These are phyloP conservation scores for Pseudopediastrum boryanum DNA, from an alignment of 139 green algal genomes.

Conservation along the genomic window DNA sequence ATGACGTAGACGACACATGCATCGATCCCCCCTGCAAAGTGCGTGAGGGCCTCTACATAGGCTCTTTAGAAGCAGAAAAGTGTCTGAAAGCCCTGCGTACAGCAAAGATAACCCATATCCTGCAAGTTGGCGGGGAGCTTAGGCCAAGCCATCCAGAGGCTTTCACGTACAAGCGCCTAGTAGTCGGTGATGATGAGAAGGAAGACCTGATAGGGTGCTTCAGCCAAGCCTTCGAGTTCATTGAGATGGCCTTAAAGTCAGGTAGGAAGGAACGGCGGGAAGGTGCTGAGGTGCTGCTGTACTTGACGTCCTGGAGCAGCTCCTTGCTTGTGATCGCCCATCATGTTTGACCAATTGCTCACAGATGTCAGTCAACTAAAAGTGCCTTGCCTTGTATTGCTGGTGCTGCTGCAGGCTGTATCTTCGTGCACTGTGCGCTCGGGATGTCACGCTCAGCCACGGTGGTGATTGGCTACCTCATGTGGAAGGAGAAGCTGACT, in stretches of 20 bases:
- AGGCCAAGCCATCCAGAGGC: conserved; percentile 21
- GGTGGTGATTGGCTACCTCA: conserved; percentile 91
- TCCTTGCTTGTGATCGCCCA: no score
- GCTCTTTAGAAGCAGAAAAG: conserved; percentile 18
- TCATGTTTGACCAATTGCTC: no score
- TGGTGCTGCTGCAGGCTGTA: conserved; percentile 13
- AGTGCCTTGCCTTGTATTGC: background rate
- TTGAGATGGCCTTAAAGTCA: conserved; percentile 23
- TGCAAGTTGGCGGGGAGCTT: conserved; percentile 47
- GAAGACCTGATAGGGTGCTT: conserved; percentile 44
- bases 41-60: conserved; percentile 17
- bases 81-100: background rate
- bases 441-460: conserved; percentile 86
- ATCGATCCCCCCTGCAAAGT: conserved; percentile 27
- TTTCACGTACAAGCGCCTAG: conserved; percentile 43
- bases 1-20: no score
- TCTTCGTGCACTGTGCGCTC: conserved; percentile 78
- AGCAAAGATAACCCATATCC: conserved; percentile 38
- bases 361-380: no score
- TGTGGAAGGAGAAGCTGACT: conserved; percentile 69
- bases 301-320: no score
- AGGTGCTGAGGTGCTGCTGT: no score
- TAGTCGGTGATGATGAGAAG: conserved; percentile 35
- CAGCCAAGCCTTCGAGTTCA: conserved; percentile 44
- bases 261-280: no score